Evolutionary conservation across 1,284 basidiomycete genomes (phyloP).

Genomic region (Sporisorium graminicola): DNA sequence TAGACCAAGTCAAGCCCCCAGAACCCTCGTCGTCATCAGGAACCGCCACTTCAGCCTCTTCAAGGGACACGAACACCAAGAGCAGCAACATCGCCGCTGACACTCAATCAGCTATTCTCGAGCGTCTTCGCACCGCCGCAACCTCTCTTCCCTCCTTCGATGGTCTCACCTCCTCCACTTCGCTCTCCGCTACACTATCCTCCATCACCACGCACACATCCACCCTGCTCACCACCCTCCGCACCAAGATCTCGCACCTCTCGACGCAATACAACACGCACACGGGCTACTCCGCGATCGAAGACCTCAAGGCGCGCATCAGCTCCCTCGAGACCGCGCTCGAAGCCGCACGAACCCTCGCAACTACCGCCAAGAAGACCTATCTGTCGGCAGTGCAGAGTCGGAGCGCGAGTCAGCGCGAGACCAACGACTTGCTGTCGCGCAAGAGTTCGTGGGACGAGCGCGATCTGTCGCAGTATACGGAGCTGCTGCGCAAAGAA

Average conservation of each 20-base stretch:
- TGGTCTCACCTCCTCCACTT: conserved; percentile 21
- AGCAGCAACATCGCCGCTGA: not conserved
- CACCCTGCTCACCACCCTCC: conserved; percentile 8
- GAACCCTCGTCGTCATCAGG: not conserved
- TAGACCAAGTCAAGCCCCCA: conserved; percentile 1
- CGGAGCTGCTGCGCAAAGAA: conserved; percentile 60
- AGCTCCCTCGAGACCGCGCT: conserved; percentile 23
- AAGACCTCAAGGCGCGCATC: conserved; percentile 51
- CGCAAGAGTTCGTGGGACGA: conserved; percentile 63
- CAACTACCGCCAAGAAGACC: conserved; percentile 27
- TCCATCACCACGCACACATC: conserved; percentile 5
- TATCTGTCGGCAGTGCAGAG: conserved; percentile 56
- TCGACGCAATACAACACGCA: conserved; percentile 57
- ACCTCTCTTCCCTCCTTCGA: conserved; percentile 21
- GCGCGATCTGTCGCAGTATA: conserved; percentile 59
- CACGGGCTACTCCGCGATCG: conserved; percentile 58
- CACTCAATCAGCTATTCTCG: not conserved
- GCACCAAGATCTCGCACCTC: conserved; percentile 30
- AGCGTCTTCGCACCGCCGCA: conserved; percentile 11
- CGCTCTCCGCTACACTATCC: conserved; percentile 8
- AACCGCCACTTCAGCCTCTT: not conserved
- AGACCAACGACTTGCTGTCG: conserved; percentile 62
- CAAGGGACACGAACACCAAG: not conserved
- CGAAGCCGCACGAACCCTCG: conserved; percentile 14
- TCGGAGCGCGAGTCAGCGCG: conserved; percentile 55